A percentile compares a stretch with the other conserved stretches of the same genome.
phyloP scores from a whole-genome alignment of 2,329 filamentous ascomycete genomes.

The Xylaria sp. region DNA sequence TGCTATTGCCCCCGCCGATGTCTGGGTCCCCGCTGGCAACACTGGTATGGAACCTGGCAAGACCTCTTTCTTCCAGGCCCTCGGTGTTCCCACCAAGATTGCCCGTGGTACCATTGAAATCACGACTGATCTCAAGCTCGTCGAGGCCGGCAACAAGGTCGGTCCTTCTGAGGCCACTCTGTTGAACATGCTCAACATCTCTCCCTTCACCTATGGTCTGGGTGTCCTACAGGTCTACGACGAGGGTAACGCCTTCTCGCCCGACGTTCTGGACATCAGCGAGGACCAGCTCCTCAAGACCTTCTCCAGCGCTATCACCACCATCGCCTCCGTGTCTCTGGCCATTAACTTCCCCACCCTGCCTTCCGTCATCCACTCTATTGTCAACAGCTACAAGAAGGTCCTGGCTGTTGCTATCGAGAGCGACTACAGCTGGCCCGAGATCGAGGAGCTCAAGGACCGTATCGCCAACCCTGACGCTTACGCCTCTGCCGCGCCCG shows the following conservation, averaged over 20 bases:
- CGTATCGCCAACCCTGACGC: slow-evolving; percentile 98
- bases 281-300: slow-evolving; percentile 91
- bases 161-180: slow-evolving; percentile 98
- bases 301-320: slow-evolving; percentile 80
- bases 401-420: slow-evolving; percentile 84
- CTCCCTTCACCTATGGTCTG: slow-evolving; percentile 99
- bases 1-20: slow-evolving; percentile 91
- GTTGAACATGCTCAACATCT: slow-evolving; percentile 99
- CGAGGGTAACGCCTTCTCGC: slow-evolving; percentile 88
- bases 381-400: slow-evolving; percentile 99
- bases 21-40: slow-evolving; percentile 97
- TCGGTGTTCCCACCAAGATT: slow-evolving; percentile 99
- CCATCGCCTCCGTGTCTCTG: slow-evolving; percentile 90
- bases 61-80: slow-evolving; percentile 99
- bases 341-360: slow-evolving; percentile 94
- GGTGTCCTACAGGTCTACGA: slow-evolving; percentile 96
- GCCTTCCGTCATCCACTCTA: slow-evolving; percentile 92
- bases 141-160: slow-evolving; percentile 91
- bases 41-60: slow-evolving; percentile 99
- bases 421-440: slow-evolving; percentile 92
- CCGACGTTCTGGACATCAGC: slow-evolving; percentile 87
- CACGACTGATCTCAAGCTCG: slow-evolving; percentile 95
- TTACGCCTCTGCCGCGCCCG: slow-evolving; percentile 84
- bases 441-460: slow-evolving; percentile 98
- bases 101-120: slow-evolving; percentile 99